Conservation (phyloP, 78 protist genomes). For the Monocercomonoides exilis region DNA sequence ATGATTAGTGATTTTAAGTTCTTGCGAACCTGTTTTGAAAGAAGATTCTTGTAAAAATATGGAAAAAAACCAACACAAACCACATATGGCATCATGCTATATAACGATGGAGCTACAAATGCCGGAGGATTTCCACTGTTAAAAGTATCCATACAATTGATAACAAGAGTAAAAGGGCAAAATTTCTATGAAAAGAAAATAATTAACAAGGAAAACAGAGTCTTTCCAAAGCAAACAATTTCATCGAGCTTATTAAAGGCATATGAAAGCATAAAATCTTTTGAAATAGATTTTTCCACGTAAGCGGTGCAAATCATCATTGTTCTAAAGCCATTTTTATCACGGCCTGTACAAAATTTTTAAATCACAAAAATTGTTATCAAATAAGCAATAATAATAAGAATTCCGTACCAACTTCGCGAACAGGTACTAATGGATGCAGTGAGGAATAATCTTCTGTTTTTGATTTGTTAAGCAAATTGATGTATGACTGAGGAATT, state of each 20-base stretch:
- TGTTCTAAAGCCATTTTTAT: neutral
- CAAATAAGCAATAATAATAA: neutral
- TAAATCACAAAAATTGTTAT: too few species aligned
- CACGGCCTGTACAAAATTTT: neutral
- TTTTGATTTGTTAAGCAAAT: neutral
- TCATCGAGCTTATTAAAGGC: neutral
- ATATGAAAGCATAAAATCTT: neutral
- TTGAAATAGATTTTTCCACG: neutral
- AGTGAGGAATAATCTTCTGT: neutral
- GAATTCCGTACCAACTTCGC: neutral
- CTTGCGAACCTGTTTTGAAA: neutral
- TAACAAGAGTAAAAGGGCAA: neutral
- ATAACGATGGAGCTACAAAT: neutral
- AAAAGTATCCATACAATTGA: neutral
- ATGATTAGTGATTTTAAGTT: neutral
- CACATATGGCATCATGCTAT: too few species aligned
- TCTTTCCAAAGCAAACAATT: neutral
- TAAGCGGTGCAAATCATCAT: neutral
- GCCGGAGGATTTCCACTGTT: neutral
- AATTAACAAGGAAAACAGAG: neutral
- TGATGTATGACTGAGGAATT: neutral
- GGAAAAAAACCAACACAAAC: too few species aligned
- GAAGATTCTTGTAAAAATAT: too few species aligned
- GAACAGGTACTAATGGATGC: neutral
- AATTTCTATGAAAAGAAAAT: neutral